Conservation (phyloP, 768 basidiomycete species). For the Melanogaster broomeanus region DNA sequence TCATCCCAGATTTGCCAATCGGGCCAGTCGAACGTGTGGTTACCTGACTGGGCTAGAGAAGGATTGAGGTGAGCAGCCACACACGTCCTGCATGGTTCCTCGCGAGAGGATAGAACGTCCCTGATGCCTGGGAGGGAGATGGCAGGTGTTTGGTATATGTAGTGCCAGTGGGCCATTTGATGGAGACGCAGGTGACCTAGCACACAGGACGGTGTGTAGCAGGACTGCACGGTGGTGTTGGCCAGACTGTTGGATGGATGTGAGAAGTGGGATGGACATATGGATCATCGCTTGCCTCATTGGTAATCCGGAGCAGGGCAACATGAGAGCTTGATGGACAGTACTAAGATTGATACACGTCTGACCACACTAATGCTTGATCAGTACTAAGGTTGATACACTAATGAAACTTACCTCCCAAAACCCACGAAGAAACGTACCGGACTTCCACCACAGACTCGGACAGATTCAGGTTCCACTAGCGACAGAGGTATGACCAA, state of each 20-base stretch:
- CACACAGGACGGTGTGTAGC: conserved; percentile 46
- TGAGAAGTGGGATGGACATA: background rate
- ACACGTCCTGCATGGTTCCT: conserved; percentile 21
- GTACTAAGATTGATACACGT: background rate
- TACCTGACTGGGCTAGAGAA: background rate
- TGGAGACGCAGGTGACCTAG: conserved; percentile 35
- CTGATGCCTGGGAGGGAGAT: conserved; percentile 41
- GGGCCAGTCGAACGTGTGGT: conserved; percentile 35
- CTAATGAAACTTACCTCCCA: conserved; percentile 30
- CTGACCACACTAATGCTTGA: conserved; percentile 27
- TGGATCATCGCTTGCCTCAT: conserved; percentile 32
- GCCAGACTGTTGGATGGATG: conserved; percentile 41
- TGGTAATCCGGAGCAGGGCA: conserved; percentile 49
- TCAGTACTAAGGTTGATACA: background rate
- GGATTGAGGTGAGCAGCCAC: conserved; percentile 12
- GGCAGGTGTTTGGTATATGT: no score
- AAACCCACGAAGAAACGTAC: conserved; percentile 53
- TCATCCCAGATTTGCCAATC: conserved; percentile 29
- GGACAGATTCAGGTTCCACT: no score
- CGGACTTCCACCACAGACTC: conserved; percentile 49
- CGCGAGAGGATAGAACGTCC: conserved; percentile 39
- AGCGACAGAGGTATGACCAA: conserved; percentile 17
- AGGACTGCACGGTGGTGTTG: conserved; percentile 48
- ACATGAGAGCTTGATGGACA: conserved; percentile 44
- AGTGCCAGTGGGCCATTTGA: conserved; percentile 33